Conservation (phyloP, 345 rosid genomes). For the Eucalyptus pauciflora region DNA sequence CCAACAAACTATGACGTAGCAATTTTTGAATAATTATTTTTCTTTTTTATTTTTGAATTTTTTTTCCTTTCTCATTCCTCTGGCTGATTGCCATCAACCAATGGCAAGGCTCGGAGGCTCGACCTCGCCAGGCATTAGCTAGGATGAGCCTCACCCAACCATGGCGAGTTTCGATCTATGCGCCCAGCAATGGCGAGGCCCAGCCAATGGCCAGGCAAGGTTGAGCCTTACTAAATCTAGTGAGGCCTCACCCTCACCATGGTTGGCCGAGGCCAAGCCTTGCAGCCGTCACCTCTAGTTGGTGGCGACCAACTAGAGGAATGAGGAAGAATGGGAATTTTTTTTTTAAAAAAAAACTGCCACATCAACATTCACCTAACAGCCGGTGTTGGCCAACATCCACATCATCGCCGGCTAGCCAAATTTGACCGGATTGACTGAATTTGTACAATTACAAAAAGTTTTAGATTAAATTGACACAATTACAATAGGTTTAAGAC, state of each 20-base stretch:
- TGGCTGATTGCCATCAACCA: too few species aligned
- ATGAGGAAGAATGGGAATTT: too few species aligned
- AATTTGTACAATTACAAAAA: accelerated
- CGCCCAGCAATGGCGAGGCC: accelerated
- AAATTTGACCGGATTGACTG: accelerated
- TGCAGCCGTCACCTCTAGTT: too few species aligned
- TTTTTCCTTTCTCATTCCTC: too few species aligned
- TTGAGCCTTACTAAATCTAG: too few species aligned
- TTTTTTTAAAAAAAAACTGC: too few species aligned
- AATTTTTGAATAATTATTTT: too few species aligned
- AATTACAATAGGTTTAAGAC: accelerated
- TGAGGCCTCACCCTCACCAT: too few species aligned
- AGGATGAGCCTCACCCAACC: too few species aligned
- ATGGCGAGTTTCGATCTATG: too few species aligned
- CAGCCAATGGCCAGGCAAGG: too few species aligned
- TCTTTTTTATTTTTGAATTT: accelerated
- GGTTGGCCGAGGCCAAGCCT: accelerated
- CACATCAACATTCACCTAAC: accelerated
- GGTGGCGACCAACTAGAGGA: accelerated
- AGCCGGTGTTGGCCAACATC: accelerated
- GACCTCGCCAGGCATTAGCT: accelerated
- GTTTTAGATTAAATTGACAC: too few species aligned
- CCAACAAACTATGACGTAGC: accelerated
- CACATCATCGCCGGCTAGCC: accelerated
- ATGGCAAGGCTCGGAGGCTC: accelerated